Percentiles rank a stretch among this genome's conserved stretches.
These are phyloP conservation scores for Wickerhamomyces sp. DNA, from an alignment of 1,139 yeast species.

Conservation along the genomic window DNA sequence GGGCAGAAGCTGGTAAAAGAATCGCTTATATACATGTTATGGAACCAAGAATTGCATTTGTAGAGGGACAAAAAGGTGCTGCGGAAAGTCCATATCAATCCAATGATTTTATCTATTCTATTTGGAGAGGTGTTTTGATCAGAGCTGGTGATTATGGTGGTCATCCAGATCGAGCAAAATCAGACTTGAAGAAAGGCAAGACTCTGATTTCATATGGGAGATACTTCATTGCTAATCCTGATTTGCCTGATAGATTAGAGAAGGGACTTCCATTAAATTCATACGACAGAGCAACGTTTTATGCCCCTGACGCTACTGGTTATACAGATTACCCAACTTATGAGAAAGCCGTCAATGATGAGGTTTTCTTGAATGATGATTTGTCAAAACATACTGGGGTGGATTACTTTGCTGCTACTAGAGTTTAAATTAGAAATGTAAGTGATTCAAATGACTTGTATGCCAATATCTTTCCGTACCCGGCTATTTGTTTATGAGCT, in stretches of 20 bases:
- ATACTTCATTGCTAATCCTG: conserved; percentile 48
- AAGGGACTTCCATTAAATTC: conserved; percentile 37
- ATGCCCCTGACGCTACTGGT: conserved; percentile 20
- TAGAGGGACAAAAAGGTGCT: not conserved
- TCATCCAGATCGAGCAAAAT: conserved; percentile 22
- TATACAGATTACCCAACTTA: not conserved
- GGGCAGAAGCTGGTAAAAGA: conserved; percentile 33
- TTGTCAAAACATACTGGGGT: not conserved
- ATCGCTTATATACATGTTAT: conserved; percentile 51
- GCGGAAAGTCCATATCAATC: conserved; percentile 25
- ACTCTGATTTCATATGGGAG: conserved; percentile 44
- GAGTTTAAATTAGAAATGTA: too few relatives aligned
- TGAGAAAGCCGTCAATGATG: not conserved
- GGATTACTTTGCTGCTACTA: not conserved
- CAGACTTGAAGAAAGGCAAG: conserved; percentile 24
- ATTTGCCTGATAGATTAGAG: conserved; percentile 40
- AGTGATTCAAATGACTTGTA: too few relatives aligned
- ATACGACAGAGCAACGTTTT: conserved; percentile 36
- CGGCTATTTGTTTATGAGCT: too few relatives aligned
- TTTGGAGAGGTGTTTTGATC: conserved; percentile 37
- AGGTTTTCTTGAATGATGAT: not conserved
- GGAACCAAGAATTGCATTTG: conserved; percentile 37
- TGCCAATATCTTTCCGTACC: too few relatives aligned
- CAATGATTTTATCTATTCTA: conserved; percentile 22
- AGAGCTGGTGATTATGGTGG: conserved; percentile 42